Evolutionary conservation across 306 rosid genomes (phyloP), one percentile per base, ranked within the genome.

Genomic region (Ormosia emarginata): DNA sequence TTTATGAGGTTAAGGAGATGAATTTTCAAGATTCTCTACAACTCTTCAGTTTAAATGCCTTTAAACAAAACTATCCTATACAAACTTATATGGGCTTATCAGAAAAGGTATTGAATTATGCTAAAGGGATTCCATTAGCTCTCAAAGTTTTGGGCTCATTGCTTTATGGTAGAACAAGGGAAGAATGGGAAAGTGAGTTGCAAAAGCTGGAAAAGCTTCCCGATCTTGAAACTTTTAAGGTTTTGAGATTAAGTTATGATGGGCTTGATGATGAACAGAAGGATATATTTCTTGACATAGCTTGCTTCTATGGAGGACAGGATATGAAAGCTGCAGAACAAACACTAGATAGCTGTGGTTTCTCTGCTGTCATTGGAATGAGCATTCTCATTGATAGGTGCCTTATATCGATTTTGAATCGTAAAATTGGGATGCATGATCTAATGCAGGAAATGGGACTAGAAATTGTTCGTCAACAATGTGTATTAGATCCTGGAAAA

Each of bases 121-220:
- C 84, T 3, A 33, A 37, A 33, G 84, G 90, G 7, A 29, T 72
- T 81, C 90, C 90, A 5, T 44, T 81, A 18, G 80, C 64, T 55
- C 72, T 87, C 15, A 13, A 47, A 47, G 79, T 84, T 73, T 81
- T 87, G 64, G 91, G 89, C 6, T 56, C 52, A 3, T 12, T 65
- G 8, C 71, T 88, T 39, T 4, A 10, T 6, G 40, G 6, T 0
- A 85, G 67, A 49, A 5, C n/a, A 34, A 18, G 1, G 29, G 37
- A 59, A 34, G 30, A 40, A 18, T 88, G 90, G 90, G 57, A 57
- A n/a, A 64, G 46, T 46, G 36, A 2, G 13, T 46, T 88, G 59
- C 18, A 30, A 3, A 82, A 66, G 57, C 55, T 80, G 1, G 2
- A 74, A 70, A 69, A 29, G 17, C 0, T 29, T 40, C 88, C 61